phyloP scores from a whole-genome alignment of 2,329 filamentous ascomycete species.

The Penicillium occitanis region DNA sequence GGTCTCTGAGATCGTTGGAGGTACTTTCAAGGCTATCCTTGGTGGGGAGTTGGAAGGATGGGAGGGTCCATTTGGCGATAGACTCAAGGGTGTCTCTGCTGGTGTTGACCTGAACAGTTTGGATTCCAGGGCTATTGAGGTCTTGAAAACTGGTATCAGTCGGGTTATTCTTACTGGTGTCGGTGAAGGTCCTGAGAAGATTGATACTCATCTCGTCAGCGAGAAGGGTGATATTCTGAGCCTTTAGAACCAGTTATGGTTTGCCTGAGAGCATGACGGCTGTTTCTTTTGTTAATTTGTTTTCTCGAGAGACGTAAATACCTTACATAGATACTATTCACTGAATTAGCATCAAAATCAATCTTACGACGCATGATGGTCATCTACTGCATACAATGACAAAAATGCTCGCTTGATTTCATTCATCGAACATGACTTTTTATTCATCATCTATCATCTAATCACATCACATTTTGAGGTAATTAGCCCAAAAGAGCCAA shows the following conservation, averaged over 20 bases:
- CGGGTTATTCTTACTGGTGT: constrained; percentile 89
- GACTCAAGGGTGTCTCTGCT: constrained; percentile 53
- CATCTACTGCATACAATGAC: neutral
- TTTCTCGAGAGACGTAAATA: neutral
- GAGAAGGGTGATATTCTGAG: constrained; percentile 58
- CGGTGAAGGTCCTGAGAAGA: constrained; percentile 81
- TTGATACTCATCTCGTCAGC: constrained; percentile 72
- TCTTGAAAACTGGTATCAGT: constrained; percentile 76
- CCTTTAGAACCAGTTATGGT: neutral
- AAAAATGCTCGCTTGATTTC: neutral
- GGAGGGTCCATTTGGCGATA: constrained; percentile 59
- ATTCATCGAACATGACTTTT: constrained; percentile 2
- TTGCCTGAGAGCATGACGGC: neutral
- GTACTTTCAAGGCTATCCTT: constrained; percentile 73
- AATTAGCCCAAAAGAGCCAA: constrained; percentile 39
- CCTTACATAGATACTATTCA: neutral
- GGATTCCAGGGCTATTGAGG: constrained; percentile 54
- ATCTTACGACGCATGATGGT: neutral
- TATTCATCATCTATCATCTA: neutral
- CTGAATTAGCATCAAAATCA: neutral
- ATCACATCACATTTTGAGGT: neutral
- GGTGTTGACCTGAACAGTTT: constrained; percentile 63
- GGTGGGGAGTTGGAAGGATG: constrained; percentile 58
- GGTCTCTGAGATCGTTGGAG: constrained; percentile 70
- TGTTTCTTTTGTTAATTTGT: neutral